Base-by-base conservation (phyloP, 345 rosid genomes). In the Eucalyptus cloeziana region DNA sequence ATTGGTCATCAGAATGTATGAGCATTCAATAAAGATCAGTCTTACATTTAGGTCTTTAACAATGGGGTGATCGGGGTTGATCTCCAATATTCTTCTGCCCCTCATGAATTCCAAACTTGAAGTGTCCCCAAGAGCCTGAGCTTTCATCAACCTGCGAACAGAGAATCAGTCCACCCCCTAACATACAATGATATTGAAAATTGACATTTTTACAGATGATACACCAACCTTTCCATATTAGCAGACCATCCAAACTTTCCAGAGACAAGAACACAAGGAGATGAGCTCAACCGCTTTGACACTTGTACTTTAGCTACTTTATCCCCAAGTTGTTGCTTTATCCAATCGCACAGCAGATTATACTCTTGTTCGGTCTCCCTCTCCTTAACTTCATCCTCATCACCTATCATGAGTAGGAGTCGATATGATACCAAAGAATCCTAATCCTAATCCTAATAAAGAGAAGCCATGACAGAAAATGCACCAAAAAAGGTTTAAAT, bases 221-320 rank as follows among this genome's bases (percentile, higher is more conserved):
- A 37, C 86, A 87, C 94, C 64, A 86, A 97, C 98, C 99, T 98
- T 91, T 98, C 99, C 99, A 98, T 98, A 88, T 98, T 98, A 60
- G 99, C 99, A 37, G 99, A 98, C 99, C 99, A 98, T 25, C 99
- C 99, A 88, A 98, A 98, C 90, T 97, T 97, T 87, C 99, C 99
- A 81, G 99, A 97, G 87, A 98, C 99, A 90, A 98, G 99, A 86
- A 97, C 99, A 79, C 99, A 97, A 10, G 99, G 99, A 89, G 99
- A 97, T 49, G 99, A 96, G 89, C 98, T 95, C 87, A 97, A 90
- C 49, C 99, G 98, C 85, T 96, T 97, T 10, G 99, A 98, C 88
- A 98, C 92, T 95, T 98, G 98, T 85, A 98, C 99, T 92, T 97
- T 98, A 54, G 99, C 99, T 87, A 97, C 99, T 88, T 96, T 96